phyloP scores from a whole-genome alignment of 352 stramenopile genomes.

The Phytophthora melonis region DNA sequence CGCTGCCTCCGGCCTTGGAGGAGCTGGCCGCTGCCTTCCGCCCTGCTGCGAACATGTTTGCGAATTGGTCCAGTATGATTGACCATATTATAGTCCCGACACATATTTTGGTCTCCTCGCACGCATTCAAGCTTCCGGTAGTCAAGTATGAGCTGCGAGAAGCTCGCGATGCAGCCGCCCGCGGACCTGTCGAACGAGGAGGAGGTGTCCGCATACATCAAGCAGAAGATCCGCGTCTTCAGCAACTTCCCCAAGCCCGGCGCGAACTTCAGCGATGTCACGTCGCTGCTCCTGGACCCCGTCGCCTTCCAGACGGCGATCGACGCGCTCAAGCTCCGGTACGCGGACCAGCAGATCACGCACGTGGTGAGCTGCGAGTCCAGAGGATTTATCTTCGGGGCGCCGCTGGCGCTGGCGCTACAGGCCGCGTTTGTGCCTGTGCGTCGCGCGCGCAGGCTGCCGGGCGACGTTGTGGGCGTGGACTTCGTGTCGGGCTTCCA shows the following conservation, averaged over 20 bases:
- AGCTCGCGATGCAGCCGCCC: constrained; percentile 18
- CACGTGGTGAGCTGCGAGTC: constrained; percentile 87
- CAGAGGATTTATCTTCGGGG: constrained; percentile 84
- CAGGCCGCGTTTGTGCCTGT: constrained; percentile 77
- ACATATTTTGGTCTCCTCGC: background rate
- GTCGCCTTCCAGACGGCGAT: constrained; percentile 79
- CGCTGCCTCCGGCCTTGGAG: background rate
- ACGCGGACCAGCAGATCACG: constrained; percentile 65
- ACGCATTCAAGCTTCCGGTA: constrained; percentile 10
- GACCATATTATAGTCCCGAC: constrained; percentile 18
- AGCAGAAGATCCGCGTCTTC: constrained; percentile 74
- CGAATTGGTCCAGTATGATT: constrained; percentile 15
- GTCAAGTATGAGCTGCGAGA: constrained; percentile 37
- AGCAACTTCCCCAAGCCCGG: constrained; percentile 66
- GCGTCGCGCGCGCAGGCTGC: constrained; percentile 66
- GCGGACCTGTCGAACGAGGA: constrained; percentile 60
- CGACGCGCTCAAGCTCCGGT: constrained; percentile 73
- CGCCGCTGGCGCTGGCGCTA: constrained; percentile 75
- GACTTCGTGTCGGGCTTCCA: constrained; percentile 86
- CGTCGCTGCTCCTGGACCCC: constrained; percentile 75
- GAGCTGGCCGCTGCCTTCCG: constrained; percentile 15
- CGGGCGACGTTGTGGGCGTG: constrained; percentile 77
- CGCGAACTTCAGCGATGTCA: constrained; percentile 77
- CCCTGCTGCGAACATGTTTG: constrained; percentile 47
- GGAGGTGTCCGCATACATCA: constrained; percentile 68